Evolutionary conservation across 345 rosid species (phyloP).

Genomic region (Hirschfeldia incana): DNA sequence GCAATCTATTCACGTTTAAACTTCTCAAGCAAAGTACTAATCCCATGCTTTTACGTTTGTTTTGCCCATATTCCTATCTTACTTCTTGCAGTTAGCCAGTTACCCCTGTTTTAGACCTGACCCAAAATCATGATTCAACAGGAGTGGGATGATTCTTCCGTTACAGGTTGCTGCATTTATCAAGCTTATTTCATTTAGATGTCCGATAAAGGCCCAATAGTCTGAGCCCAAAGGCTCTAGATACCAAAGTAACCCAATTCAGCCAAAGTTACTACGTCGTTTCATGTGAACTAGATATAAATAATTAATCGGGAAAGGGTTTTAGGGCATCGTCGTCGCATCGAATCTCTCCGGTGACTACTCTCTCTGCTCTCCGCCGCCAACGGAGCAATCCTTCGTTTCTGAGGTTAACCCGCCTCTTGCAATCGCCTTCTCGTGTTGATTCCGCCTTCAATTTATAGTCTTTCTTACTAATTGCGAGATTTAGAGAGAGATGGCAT

Average conservation of each 20-base stretch:
- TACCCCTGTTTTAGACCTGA: not conserved
- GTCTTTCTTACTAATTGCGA: not conserved
- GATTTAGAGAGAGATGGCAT: slow-evolving; percentile 10
- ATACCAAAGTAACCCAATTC: not conserved
- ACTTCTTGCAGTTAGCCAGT: not conserved
- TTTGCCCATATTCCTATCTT: not conserved
- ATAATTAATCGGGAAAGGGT: not conserved
- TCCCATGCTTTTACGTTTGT: not conserved
- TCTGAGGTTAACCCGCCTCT: not conserved
- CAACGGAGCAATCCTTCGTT: slow-evolving; percentile 7
- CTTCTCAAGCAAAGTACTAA: not conserved
- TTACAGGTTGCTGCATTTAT: no score
- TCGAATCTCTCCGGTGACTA: slow-evolving; percentile 25
- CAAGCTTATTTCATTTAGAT: not conserved
- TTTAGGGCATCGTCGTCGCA: slow-evolving; percentile 17
- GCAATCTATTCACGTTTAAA: not conserved
- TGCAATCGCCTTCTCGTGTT: not conserved
- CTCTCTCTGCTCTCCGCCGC: slow-evolving; percentile 6
- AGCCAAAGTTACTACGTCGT: not conserved
- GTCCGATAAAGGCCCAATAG: not conserved
- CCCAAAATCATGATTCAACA: no score
- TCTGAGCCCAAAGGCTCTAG: not conserved
- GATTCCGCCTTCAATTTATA: not conserved
- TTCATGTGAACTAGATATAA: not conserved
- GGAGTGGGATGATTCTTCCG: no score